Base-by-base conservation (phyloP, 2,329 filamentous ascomycete genomes). In the Neopestalotiopsis clavispora region DNA sequence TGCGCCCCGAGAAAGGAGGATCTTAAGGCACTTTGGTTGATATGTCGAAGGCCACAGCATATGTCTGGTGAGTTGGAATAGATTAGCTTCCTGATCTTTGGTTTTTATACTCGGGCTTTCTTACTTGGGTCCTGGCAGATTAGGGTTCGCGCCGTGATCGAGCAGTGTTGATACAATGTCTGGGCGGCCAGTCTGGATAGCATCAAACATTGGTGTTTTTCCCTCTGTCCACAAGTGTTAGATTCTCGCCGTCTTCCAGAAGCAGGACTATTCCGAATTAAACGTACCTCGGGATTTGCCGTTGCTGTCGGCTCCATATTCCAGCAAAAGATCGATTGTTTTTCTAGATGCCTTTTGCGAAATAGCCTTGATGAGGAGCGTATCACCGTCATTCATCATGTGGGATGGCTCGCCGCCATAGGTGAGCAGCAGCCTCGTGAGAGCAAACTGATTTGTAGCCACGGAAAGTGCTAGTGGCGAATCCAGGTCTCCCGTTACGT, bases 41-140 rank as follows among this genome's bases (percentile, higher is more conserved):
- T 89, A 88, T 0, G 86, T 86, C 0, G 90, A 84, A 1, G 89
- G 89, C 90, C 90, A 91, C 30, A 93, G 83, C 78, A 90, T 87
- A 79, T 92, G 88, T 38, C 34, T 38, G 10, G 34, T 38, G 10
- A 38, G 34, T 38, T 38, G 10, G 1, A 38, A 38, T 10, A 7
- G 10, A 10, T 38, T 38, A 38, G 34, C 34, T 38, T 38, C 34
- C 2, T 10, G 34, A 7, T 38, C 1, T 1, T 9, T 38, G 6
- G 34, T 38, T 38, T 10, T 3, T 28, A 38, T 38, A 7, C 10
- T 38, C 34, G 10, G 34, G 4, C 10, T 38, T 7, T 38, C 34
- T 6, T 38, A 38, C 77, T 92, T 91, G 12, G 90, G 90, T 1
- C 89, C 90, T 1, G 91, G 91, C 5, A 92, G 81, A 75, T 93